These are phyloP conservation scores for Chionographis japonica DNA, from an alignment of 106 monocot genomes.

Conservation along the genomic window DNA sequence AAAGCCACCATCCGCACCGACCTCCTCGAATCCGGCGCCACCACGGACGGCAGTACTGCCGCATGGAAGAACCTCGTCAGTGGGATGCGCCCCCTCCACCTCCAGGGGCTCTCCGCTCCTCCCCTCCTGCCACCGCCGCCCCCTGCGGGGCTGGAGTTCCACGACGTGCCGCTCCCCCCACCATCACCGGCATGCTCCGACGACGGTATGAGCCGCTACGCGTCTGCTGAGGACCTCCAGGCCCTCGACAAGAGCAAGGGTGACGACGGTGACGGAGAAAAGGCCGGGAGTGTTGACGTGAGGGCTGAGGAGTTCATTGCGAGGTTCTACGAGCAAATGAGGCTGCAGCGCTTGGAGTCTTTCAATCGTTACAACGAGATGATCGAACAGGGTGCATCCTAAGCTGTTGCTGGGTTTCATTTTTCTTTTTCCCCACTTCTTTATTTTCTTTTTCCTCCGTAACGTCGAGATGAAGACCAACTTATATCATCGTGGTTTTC, in stretches of 20 bases:
- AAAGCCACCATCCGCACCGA: not conserved
- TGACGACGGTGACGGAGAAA: not conserved
- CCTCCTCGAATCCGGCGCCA: not conserved
- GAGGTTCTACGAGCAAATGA: constrained; percentile 44
- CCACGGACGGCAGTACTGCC: not conserved
- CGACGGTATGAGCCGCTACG: constrained; percentile 19
- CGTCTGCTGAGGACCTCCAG: constrained; percentile 28
- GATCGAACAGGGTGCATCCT: not conserved
- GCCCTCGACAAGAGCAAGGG: constrained; percentile 6
- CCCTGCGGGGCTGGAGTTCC: not conserved
- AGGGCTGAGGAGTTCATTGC: constrained; percentile 52
- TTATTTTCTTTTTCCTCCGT: too few relatives aligned
- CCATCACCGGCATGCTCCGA: not conserved
- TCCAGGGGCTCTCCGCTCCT: constrained; percentile 1
- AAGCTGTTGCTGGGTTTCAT: too few relatives aligned
- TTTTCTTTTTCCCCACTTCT: too few relatives aligned
- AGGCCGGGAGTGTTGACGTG: constrained; percentile 13
- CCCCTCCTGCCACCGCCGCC: constrained; percentile 10
- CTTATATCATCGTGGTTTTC: too few relatives aligned
- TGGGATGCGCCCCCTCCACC: constrained; percentile 24
- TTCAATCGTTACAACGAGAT: not conserved
- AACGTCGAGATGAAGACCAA: too few relatives aligned
- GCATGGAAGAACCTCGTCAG: constrained; percentile 11
- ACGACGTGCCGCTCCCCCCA: constrained; percentile 11
- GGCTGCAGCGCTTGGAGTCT: constrained; percentile 27